Evolutionary conservation across 2,329 filamentous ascomycete species (phyloP), one percentile per base, ranked within the genome.

Genomic region (Tolypocladium nubicola): DNA sequence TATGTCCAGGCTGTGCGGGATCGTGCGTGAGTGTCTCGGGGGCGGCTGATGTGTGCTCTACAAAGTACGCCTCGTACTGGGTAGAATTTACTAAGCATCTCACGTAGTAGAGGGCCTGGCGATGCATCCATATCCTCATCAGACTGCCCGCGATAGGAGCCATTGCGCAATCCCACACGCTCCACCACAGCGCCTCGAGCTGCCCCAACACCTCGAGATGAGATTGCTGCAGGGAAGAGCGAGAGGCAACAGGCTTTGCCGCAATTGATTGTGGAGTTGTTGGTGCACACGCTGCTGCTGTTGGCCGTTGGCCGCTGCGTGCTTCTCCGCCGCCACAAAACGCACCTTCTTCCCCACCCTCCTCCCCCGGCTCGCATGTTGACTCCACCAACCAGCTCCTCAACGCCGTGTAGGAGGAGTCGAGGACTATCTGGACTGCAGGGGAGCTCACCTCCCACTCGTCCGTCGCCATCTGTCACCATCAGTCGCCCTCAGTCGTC

Each of bases 271-370:
- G 37, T 10, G 35, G 9, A 37, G 30, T 33, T 30, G 26, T 30
- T 30, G 30, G 30, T 33, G 30, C 30, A 9, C 35, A 13, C 19
- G 21, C 21, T 47, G 23, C 9, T 11, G 26, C 26, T 3, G 47
- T n/a, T 23, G 39, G 21, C 16, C 14, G n/a, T 19, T 26, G 13
- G 43, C 30, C 40, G 38, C 54, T 45, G 1, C 53, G 10, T 33
- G 54, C 21, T 45, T 10, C 39, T 41, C 56, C 40, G 52, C 50
- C 39, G 56, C 52, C 56, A 54, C 56, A 38, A 52, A 52, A 56
- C 41, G 39, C 47, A 56, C 47, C 8, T n/a, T 50, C 23, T 13
- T 50, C 47, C 47, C 30, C 47, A 50, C 47, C 47, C 47, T 35
- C 19, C 45, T 19, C 19, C 47, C 47, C 26, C 16, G 30, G 30